Evolutionary conservation across 2,329 filamentous ascomycete species (phyloP), one percentile per base, ranked within the genome.

Genomic region (Colletotrichum lini): DNA sequence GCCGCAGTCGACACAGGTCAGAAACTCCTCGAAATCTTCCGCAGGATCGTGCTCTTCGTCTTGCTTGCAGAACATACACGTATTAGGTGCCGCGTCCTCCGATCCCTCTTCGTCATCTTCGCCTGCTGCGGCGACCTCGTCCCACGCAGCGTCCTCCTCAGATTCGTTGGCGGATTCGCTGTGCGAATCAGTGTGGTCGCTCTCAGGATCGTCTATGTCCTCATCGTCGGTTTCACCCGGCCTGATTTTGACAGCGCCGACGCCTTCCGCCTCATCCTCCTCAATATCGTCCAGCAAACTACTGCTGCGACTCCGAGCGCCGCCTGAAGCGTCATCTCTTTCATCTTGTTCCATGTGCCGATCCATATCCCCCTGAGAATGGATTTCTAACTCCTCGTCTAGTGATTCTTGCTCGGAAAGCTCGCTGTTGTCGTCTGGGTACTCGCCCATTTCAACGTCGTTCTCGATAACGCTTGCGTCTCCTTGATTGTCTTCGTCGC

Each of bases 1-100:
- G 74, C 91, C 91, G 82, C 96, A 98, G 74, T 90, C 87, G 72
- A 85, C 86, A 81, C 96, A 98, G 63, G 91, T 85, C 72, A 98
- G 85, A 79, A 92, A 94, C 70, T 92, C 86, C 80, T 96, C 94
- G 77, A 92, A 96, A 74, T 95, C 93, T 74, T 94, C 93, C 74
- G 89, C 91, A 1, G 94, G 93, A 76, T 96, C 94, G 73, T 96
- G 87, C 65, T 96, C 93, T 82, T 97, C 94, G 74, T 93, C 91
- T 79, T 94, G 88, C 67, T 91, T 91, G 83, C 95, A 98, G 77
- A 96, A 97, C 74, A 94, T 93, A 82, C 81, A 86, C 64, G 78
- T 75, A 56, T 82, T 84, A 63, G 79, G 72, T 18, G 85, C 84
- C 53, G 85, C 87, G 1, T 84, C 84, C 67, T 90, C 89, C 2